Conservation (phyloP, 2,329 filamentous ascomycete genomes). For the Chrysoporthe austroafricana region DNA sequence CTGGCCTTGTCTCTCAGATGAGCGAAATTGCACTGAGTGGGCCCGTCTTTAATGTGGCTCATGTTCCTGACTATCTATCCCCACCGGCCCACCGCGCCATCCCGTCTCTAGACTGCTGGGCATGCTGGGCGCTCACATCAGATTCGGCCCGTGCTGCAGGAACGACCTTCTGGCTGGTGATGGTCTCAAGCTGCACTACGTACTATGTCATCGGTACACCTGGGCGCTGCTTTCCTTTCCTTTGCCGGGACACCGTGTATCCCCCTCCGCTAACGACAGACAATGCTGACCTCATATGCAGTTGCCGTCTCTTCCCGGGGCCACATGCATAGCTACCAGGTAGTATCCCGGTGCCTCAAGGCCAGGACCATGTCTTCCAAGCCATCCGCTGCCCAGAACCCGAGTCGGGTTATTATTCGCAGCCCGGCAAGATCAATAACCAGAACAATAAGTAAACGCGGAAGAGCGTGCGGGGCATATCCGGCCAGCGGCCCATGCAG, state of each 20-base stretch:
- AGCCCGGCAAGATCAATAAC: too few relatives aligned
- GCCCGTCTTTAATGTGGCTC: conserved; percentile 9
- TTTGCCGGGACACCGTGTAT: too few relatives aligned
- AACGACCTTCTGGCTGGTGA: background rate
- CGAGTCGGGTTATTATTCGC: too few relatives aligned
- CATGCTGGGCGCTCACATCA: background rate
- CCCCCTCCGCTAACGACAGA: too few relatives aligned
- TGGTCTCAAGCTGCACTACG: background rate
- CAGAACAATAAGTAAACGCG: too few relatives aligned
- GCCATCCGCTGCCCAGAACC: background rate
- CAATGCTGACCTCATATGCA: background rate
- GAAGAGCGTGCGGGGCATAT: background rate
- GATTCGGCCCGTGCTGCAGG: background rate
- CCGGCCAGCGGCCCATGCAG: background rate
- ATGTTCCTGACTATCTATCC: conserved; percentile 15
- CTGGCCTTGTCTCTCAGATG: background rate
- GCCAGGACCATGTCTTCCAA: background rate
- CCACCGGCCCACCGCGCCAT: background rate
- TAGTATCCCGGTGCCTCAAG: background rate
- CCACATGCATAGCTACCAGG: background rate
- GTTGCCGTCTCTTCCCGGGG: background rate
- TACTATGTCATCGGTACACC: background rate
- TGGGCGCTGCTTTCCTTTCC: too few relatives aligned
- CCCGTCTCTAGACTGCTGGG: background rate
- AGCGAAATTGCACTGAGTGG: conserved; percentile 10